A percentile compares a stretch with the other conserved stretches of the same genome.
These are phyloP conservation scores for Neofusicoccum sp. DNA, from an alignment of 2,329 filamentous ascomycete species.

Conservation along the genomic window DNA sequence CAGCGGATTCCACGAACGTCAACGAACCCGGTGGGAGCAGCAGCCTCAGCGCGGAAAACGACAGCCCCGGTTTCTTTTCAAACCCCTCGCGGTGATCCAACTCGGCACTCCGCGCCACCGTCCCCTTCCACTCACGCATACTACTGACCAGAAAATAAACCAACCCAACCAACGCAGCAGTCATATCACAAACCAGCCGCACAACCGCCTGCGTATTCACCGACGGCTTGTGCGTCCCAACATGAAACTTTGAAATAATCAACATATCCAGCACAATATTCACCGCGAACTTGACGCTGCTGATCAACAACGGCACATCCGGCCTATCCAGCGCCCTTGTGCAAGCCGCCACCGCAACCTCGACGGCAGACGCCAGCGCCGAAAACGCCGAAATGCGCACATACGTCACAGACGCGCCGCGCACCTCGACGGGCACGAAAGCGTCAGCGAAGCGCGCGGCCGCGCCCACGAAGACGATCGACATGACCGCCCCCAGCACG, in stretches of 20 bases:
- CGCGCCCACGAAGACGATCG: slow-evolving; percentile 58
- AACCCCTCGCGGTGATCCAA: slow-evolving; percentile 23
- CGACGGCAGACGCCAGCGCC: slow-evolving; percentile 63
- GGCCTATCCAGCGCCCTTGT: slow-evolving; percentile 70
- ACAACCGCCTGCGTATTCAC: slow-evolving; percentile 68
- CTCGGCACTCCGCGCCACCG: not conserved
- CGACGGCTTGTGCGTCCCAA: slow-evolving; percentile 56
- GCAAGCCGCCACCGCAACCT: slow-evolving; percentile 62
- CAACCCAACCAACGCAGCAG: slow-evolving; percentile 59
- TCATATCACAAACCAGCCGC: slow-evolving; percentile 62
- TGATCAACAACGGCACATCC: slow-evolving; percentile 70
- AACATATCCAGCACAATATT: slow-evolving; percentile 71
- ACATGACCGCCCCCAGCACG: slow-evolving; percentile 61
- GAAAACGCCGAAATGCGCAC: slow-evolving; percentile 67
- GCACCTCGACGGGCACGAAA: slow-evolving; percentile 65
- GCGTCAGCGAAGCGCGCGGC: slow-evolving; percentile 59
- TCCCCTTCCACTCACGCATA: not conserved
- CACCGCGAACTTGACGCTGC: slow-evolving; percentile 62
- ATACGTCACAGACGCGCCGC: slow-evolving; percentile 62
- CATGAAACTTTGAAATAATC: slow-evolving; percentile 67
- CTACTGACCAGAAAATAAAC: slow-evolving; percentile 54
- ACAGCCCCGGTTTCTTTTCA: slow-evolving; percentile 21
- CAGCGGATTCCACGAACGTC: slow-evolving; percentile 65
- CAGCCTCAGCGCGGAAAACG: slow-evolving; percentile 49
- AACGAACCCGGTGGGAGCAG: slow-evolving; percentile 61